Conservation (phyloP, 768 basidiomycete genomes). For the Russula sp. region DNA sequence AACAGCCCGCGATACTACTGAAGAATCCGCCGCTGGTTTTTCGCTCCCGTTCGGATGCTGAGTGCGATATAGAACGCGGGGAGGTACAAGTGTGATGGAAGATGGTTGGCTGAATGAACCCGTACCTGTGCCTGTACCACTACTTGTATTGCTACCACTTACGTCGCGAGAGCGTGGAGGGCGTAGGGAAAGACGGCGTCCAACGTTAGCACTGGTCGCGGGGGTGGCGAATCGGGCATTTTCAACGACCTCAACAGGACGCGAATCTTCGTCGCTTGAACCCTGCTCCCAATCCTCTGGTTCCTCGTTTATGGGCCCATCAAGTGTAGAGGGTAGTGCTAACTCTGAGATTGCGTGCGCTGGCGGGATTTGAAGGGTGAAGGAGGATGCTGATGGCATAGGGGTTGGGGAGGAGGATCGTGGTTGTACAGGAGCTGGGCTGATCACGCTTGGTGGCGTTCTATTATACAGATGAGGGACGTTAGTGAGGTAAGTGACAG, state of each 20-base stretch:
- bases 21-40: constrained; percentile 25
- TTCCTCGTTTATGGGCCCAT: constrained; percentile 29
- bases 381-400: constrained; percentile 22
- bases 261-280: constrained; percentile 25
- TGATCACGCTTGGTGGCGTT: constrained; percentile 9
- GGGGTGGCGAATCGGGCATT: constrained; percentile 22
- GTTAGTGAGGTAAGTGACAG: constrained; percentile 13
- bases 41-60: constrained; percentile 18
- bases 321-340: constrained; percentile 38
- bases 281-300: constrained; percentile 26
- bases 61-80: background rate
- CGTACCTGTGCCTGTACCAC: constrained; percentile 26
- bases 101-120: constrained; percentile 26
- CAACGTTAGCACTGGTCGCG: background rate
- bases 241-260: constrained; percentile 27
- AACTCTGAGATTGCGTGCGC: constrained; percentile 50
- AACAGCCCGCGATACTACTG: constrained; percentile 28
- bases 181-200: constrained; percentile 15
- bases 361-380: constrained; percentile 45
- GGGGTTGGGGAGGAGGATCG: constrained; percentile 28
- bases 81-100: constrained; percentile 12
- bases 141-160: constrained; percentile 23
- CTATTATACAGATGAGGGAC: background rate
- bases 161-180: constrained; percentile 6
- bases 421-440: constrained; percentile 26